Evolutionary conservation across 2,329 filamentous ascomycete species (phyloP).

Genomic region (Myriosclerotinia curreyana): DNA sequence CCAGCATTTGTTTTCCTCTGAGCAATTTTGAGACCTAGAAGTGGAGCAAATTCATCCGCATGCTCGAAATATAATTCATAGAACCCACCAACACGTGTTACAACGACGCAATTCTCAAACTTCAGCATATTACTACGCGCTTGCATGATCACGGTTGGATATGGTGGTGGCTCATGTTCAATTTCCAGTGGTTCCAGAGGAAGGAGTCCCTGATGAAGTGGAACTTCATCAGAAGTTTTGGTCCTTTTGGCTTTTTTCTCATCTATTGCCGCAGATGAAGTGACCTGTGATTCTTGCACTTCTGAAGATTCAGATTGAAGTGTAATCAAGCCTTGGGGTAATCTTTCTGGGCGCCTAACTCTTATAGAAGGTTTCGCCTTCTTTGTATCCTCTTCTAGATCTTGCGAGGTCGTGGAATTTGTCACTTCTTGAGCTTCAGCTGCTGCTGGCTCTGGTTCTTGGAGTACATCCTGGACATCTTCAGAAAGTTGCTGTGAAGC

Average conservation of each 20-base stretch:
- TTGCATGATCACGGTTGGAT: constrained; percentile 87
- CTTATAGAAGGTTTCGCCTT: not conserved
- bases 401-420: not conserved
- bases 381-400: not conserved
- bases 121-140: constrained; percentile 85
- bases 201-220: constrained; percentile 53
- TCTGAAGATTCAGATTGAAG: constrained; percentile 2
- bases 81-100: constrained; percentile 92
- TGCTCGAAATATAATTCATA: constrained; percentile 98
- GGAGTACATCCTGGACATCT: constrained; percentile 1
- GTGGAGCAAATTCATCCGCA: constrained; percentile 80
- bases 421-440: not conserved
- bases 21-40: constrained; percentile 84
- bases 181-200: constrained; percentile 40
- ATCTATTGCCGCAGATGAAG: not conserved
- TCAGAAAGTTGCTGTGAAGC: not conserved
- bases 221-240: constrained; percentile 30
- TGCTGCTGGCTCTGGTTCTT: not conserved
- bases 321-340: constrained; percentile 21
- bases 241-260: not conserved
- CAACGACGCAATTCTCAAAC: constrained; percentile 83
- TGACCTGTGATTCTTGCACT: not conserved
- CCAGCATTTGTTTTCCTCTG: constrained; percentile 76
- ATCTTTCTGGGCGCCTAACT: not conserved
- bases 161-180: constrained; percentile 51